Conservation (phyloP, 2,329 filamentous ascomycete species). For the Bipolaris victoriae region DNA sequence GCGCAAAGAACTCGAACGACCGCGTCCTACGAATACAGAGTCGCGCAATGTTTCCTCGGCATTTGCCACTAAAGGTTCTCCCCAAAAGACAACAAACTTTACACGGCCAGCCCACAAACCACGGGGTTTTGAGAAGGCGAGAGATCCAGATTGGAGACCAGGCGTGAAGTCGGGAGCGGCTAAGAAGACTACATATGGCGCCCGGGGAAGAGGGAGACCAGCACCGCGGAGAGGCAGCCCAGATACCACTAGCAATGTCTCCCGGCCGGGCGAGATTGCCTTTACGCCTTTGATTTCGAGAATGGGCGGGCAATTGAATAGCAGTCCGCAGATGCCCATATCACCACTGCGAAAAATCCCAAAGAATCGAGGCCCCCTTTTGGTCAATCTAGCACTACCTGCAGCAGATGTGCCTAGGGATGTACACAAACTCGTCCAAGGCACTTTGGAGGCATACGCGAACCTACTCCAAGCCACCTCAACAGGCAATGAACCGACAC, state of each 20-base stretch:
- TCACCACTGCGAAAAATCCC: conserved; percentile 34
- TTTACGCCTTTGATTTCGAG: conserved; percentile 46
- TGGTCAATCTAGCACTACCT: conserved; percentile 28
- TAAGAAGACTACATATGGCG: conserved; percentile 46
- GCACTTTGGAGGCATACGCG: conserved; percentile 41
- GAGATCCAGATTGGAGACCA: conserved; percentile 48
- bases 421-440: conserved; percentile 39
- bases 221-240: conserved; percentile 6
- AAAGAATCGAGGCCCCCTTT: conserved; percentile 34
- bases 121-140: conserved; percentile 41
- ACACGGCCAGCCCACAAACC: conserved; percentile 37
- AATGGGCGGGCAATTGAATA: conserved; percentile 32
- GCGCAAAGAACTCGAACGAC: conserved; percentile 40
- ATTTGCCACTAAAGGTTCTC: conserved; percentile 34
- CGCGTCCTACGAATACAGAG: conserved; percentile 28
- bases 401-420: conserved; percentile 32
- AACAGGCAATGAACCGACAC: conserved; percentile 24
- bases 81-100: conserved; percentile 35
- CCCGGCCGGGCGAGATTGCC: conserved; percentile 42
- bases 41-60: conserved; percentile 29
- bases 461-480: conserved; percentile 46
- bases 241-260: conserved; percentile 5
- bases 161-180: conserved; percentile 25
- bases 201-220: conserved; percentile 30
- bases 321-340: conserved; percentile 39